Conservation (phyloP, 202 grass and related monocot genomes). For the Panicum virgatum region DNA sequence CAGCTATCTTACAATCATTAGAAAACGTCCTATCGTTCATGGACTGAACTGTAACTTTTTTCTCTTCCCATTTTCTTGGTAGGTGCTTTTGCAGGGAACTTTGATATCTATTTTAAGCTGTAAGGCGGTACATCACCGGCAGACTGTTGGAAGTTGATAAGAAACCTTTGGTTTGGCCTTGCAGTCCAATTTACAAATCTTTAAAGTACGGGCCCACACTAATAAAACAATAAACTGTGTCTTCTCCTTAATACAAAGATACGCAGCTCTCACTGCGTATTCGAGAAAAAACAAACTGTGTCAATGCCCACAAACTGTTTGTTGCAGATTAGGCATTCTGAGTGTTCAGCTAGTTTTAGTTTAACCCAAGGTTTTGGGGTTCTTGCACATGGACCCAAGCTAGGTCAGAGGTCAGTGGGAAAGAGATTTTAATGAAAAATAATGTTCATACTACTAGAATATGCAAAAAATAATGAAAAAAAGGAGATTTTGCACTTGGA, state of each 20-base stretch:
- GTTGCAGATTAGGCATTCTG: slow-evolving; percentile 24
- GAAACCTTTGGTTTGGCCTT: neutral
- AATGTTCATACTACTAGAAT: neutral
- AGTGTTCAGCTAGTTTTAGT: slow-evolving; percentile 11
- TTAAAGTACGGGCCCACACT: slow-evolving; percentile 12
- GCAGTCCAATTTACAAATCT: neutral
- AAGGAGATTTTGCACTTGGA: no score
- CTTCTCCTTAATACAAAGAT: no score
- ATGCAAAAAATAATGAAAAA: no score
- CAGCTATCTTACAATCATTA: slow-evolving; percentile 2
- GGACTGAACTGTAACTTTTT: neutral
- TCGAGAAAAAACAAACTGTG: neutral
- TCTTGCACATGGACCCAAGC: neutral
- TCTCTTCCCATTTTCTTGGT: neutral
- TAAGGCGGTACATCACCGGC: neutral
- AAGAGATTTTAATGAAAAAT: neutral
- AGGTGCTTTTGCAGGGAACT: neutral
- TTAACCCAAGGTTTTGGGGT: neutral
- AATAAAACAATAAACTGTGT: no score
- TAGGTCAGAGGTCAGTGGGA: neutral
- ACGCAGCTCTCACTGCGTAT: no score
- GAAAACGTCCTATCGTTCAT: neutral
- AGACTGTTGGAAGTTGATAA: slow-evolving; percentile 5
- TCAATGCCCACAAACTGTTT: neutral
- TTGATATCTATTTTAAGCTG: neutral